phyloP scores from a whole-genome alignment of 345 rosid genomes.

The Euphorbia pulcherrima region DNA sequence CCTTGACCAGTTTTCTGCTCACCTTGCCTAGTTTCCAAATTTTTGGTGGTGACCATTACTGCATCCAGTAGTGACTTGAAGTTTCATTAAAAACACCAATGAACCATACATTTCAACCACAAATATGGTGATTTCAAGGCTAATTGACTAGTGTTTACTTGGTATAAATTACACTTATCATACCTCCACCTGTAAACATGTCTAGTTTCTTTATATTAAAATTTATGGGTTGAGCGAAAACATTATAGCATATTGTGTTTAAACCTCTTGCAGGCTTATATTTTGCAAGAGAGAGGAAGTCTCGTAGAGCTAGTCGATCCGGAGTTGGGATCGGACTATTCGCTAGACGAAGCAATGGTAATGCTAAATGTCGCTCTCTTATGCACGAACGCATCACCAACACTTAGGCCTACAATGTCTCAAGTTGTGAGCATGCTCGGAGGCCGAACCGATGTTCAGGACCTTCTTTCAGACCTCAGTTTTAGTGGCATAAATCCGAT shows the following conservation, averaged over 20 bases:
- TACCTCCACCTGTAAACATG: too few species aligned
- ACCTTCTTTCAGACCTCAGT: conserved; percentile 66
- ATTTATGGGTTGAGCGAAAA: not conserved
- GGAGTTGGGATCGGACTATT: conserved; percentile 45
- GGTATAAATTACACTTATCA: too few species aligned
- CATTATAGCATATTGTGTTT: not conserved
- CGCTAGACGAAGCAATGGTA: conserved; percentile 62
- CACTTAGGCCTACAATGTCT: conserved; percentile 83
- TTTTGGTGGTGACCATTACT: too few species aligned
- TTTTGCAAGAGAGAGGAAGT: conserved; percentile 64
- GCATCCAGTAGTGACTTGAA: too few species aligned
- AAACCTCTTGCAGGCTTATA: conserved; percentile 46
- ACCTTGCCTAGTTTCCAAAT: too few species aligned
- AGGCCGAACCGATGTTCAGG: conserved; percentile 64
- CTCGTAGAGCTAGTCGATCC: conserved; percentile 66
- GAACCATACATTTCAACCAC: too few species aligned
- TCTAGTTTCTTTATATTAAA: not conserved
- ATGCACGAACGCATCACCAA: conserved; percentile 79
- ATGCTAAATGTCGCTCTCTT: conserved; percentile 74
- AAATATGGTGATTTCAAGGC: too few species aligned
- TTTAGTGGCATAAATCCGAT: conserved; percentile 57
- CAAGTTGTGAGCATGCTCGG: conserved; percentile 83
- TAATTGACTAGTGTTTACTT: too few species aligned
- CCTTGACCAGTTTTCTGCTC: too few species aligned
- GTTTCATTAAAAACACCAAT: too few species aligned